Base-by-base conservation (phyloP, 331 rosid species). In the Rhamnella rubrinervis region DNA sequence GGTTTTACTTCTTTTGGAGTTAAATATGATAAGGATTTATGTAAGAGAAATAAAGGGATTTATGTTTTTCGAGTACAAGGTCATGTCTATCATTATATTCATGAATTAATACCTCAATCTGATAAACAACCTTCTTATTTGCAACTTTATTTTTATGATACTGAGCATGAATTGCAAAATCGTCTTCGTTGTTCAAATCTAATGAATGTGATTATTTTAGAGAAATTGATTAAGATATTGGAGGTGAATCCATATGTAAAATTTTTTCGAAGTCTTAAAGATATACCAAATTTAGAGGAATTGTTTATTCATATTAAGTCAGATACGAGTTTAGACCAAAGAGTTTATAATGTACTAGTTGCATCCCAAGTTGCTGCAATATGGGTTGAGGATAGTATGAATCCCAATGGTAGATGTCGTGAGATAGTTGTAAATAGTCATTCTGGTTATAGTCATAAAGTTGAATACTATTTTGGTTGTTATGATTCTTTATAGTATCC, bases 401-500 rank as follows among this genome's bases (percentile, higher is more conserved):
- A 50, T 9, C 0, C n/a, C 8, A 13, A 50, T 13, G 12, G 12
- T 2, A 50, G n/a, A 50, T 13, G 19, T 50, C 17, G 55, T 50
- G 55, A 21, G 17, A 23, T 13, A 9, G 23, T 38, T 18, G 67
- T 63, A 15, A n/a, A 4, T 38, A 17, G 19, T 12, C 55, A 50
- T 17, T 50, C 28, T 12, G 53, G 28, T 16, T 44, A 60, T 5
- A 16, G 4, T 60, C 44, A 31, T 12, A 62, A 38, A 62, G 7
- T 62, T 10, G 14, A 62, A 6, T 62, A 62, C 4, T n/a, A 62
- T 62, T 40, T 18, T 62, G 51, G 68, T 64, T 67, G 31, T 26
- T 26, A 70, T 28, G 71, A 63, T 6, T 60, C 67, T 2, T 31
- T 63, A 14, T 44, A 68, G 3, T 75, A 61, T 25, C 60, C 46